These are phyloP conservation scores for Camillea tinctor DNA, from an alignment of 2,329 filamentous ascomycete species.

Conservation along the genomic window DNA sequence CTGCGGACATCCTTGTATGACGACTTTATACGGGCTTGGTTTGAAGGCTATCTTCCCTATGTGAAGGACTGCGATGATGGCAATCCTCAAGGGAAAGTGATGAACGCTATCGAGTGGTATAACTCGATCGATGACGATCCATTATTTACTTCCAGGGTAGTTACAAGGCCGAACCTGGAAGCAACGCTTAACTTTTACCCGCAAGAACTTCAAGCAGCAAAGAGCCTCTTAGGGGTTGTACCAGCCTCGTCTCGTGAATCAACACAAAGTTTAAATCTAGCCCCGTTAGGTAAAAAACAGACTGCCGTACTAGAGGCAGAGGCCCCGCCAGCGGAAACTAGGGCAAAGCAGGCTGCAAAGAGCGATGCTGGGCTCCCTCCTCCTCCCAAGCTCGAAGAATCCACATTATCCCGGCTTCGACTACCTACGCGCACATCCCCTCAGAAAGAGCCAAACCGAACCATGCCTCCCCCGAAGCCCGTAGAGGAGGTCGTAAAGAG, in stretches of 20 bases:
- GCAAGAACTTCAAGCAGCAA: constrained; percentile 19
- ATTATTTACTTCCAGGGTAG: constrained; percentile 25
- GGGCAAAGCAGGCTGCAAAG: background rate
- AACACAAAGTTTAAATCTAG: background rate
- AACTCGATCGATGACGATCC: constrained; percentile 32
- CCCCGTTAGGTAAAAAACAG: background rate
- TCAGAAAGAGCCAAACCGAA: background rate
- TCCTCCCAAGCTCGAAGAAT: background rate
- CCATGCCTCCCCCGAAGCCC: constrained; percentile 13
- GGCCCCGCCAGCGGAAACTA: background rate
- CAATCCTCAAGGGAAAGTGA: constrained; percentile 17
- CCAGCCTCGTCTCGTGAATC: constrained; percentile 2
- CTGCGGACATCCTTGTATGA: constrained; percentile 33
- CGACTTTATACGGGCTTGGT: constrained; percentile 36
- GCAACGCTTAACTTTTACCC: constrained; percentile 28
- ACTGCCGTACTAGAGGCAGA: background rate
- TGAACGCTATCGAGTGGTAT: constrained; percentile 35
- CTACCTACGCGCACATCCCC: background rate
- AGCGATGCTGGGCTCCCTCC: background rate
- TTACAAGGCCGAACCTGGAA: constrained; percentile 31
- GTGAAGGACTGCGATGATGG: constrained; percentile 26
- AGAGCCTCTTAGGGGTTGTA: constrained; percentile 8
- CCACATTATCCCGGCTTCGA: background rate
- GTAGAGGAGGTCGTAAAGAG: constrained; percentile 12
- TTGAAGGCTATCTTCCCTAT: constrained; percentile 32